Evolutionary conservation across 176 grass and related monocot species (phyloP).

Genomic region (Cymbopogon citratus): DNA sequence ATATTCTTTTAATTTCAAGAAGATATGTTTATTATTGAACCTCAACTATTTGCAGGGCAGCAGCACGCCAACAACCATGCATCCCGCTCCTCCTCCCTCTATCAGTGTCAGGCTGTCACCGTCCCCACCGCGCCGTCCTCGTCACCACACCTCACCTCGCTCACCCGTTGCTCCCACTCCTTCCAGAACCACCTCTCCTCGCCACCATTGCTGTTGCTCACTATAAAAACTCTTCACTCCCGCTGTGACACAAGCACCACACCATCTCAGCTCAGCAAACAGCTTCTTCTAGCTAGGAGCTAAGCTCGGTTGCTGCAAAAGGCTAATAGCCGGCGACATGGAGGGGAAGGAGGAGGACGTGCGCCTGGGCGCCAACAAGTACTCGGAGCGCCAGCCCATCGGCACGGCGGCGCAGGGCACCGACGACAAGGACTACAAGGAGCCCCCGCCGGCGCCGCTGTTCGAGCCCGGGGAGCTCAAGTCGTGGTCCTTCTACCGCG

Average conservation of each 20-base stretch:
- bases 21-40: neutral
- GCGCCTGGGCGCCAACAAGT: slow-evolving; percentile 72
- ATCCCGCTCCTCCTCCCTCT: neutral
- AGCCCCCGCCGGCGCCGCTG: slow-evolving; percentile 65
- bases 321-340: slow-evolving; percentile 30
- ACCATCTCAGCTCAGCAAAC: neutral
- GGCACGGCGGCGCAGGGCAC: slow-evolving; percentile 69
- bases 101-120: slow-evolving; percentile 17
- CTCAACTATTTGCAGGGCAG: neutral
- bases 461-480: slow-evolving; percentile 88
- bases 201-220: neutral
- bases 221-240: slow-evolving; percentile 51
- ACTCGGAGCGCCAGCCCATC: slow-evolving; percentile 71
- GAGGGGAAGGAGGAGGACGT: slow-evolving; percentile 89
- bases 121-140: slow-evolving; percentile 18
- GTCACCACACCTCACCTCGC: neutral
- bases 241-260: neutral
- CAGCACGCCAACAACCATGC: neutral
- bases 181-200: slow-evolving; percentile 35
- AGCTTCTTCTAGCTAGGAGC: neutral
- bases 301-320: neutral
- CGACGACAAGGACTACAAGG: slow-evolving; percentile 87
- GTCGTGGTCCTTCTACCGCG: slow-evolving; percentile 96
- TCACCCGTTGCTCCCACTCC: slow-evolving; percentile 15
- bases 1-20: neutral